phyloP scores from a whole-genome alignment of 2,329 filamentous ascomycete species.

The Dactylellina sp. region DNA sequence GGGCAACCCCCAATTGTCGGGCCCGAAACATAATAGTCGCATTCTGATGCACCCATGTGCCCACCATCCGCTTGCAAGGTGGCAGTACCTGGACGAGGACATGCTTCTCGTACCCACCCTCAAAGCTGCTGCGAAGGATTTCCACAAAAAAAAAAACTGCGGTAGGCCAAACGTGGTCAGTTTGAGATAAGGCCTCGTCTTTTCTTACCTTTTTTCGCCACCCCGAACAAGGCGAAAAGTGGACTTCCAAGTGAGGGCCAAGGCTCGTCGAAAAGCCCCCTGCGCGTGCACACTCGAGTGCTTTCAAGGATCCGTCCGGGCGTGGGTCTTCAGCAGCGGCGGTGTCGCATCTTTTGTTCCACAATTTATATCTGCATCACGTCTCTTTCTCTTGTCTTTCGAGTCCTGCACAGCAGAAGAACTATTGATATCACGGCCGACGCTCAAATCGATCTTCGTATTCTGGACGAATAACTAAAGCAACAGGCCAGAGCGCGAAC shows the following conservation, averaged over 20 bases:
- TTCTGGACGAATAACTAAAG: conserved; percentile 9
- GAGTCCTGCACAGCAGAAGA: neutral
- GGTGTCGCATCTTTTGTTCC: conserved; percentile 30
- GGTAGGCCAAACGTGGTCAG: conserved; percentile 45
- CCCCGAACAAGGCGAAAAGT: neutral
- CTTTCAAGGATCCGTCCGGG: conserved; percentile 29
- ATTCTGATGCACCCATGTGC: conserved; percentile 26
- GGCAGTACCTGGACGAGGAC: no score
- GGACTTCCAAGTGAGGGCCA: no score
- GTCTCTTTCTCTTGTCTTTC: neutral
- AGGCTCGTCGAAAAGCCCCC: neutral
- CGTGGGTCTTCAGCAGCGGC: conserved; percentile 17
- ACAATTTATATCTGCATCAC: conserved; percentile 46
- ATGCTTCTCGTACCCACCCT: no score
- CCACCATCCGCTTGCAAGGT: conserved; percentile 14
- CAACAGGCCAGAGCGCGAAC: conserved; percentile 3
- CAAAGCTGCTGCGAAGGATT: no score
- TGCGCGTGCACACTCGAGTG: neutral
- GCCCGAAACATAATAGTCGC: conserved; percentile 25
- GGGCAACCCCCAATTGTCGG: conserved; percentile 10
- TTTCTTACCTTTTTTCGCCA: conserved; percentile 6
- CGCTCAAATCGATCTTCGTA: conserved; percentile 7
- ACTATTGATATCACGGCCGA: conserved; percentile 9
- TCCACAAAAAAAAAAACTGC: neutral
- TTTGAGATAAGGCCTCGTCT: conserved; percentile 27